Evolutionary conservation across 2,329 filamentous ascomycete genomes (phyloP), one percentile per base, ranked within the genome.

Genomic region (Boeremia exigua): DNA sequence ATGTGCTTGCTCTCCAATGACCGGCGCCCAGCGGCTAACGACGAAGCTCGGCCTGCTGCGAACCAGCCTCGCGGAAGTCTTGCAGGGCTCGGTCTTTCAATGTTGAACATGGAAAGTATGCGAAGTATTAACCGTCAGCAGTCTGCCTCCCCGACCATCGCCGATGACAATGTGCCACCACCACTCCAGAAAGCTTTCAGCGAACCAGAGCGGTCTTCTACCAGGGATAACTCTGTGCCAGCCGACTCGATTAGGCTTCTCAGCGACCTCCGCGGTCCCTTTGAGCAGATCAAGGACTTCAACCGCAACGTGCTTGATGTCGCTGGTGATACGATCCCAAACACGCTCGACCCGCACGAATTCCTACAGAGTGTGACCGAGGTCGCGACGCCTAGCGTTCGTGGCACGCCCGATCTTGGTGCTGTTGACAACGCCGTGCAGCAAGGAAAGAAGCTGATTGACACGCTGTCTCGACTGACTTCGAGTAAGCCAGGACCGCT

Each of bases 331-430:
- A 75, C 73, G 27, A 69, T 75, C 17, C 73, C 73, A 27, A 67
- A 75, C 45, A 74, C 73, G 6, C 70, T 69, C 42, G 69, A 75
- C 34, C 68, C 71, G 1, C 77, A 79, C 17, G 77, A 80, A 12
- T 74, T 75, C 37, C 59, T 75, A 40, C 73, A 72, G 56, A 82
- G 78, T 59, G 78, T 77, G 14, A 82, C 80, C 4, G 79, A 82
- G 59, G 69, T 79, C 28, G 78, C 78, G 6, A 81, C 80, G 14
- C 79, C 80, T 9, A 81, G 78, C 60, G 62, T 73, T 27, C 67
- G 65, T 29, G 73, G 74, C 32, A 81, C 79, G 6, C 79, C 80
- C 17, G 70, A 77, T 51, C 62, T 78, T 7, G 54, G 56, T 27
- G 63, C 58, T 39, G 71, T 68, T 32, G 75, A 77, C 47, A 68